These are phyloP conservation scores for Gorgonomyces haynaldii DNA, from an alignment of 192 early-diverging fungal genomes.

Conservation along the genomic window DNA sequence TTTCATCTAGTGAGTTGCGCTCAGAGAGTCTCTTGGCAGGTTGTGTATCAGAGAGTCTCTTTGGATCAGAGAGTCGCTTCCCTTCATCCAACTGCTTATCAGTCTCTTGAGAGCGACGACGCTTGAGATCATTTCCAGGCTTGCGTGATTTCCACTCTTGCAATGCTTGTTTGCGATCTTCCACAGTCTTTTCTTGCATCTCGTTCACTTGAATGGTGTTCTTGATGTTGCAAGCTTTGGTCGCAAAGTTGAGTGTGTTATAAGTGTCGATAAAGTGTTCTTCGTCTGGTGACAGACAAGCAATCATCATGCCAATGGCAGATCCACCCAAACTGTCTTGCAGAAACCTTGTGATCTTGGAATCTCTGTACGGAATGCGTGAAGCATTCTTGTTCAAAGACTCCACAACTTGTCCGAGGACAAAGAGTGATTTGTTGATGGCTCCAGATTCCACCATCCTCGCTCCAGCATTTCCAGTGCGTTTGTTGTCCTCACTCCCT, in stretches of 20 bases:
- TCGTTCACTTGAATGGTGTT: slow-evolving; percentile 28
- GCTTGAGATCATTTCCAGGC: background rate
- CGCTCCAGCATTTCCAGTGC: slow-evolving; percentile 79
- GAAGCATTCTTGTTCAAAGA: slow-evolving; percentile 16
- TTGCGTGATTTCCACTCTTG: slow-evolving; percentile 5
- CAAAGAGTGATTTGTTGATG: slow-evolving; percentile 75
- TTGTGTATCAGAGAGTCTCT: background rate
- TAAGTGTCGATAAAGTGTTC: slow-evolving; percentile 37
- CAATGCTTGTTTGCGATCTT: slow-evolving; percentile 1
- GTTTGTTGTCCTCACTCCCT: slow-evolving; percentile 80
- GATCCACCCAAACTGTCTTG: slow-evolving; percentile 55
- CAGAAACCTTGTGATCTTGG: slow-evolving; percentile 56
- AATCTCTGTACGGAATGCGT: slow-evolving; percentile 38
- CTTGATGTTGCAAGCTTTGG: slow-evolving; percentile 48
- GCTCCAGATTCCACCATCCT: slow-evolving; percentile 67
- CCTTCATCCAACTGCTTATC: background rate
- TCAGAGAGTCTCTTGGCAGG: background rate
- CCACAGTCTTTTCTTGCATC: background rate
- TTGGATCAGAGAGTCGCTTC: background rate
- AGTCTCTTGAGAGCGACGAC: background rate
- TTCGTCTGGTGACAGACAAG: slow-evolving; percentile 48
- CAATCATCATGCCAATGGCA: slow-evolving; percentile 53
- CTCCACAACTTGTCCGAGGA: slow-evolving; percentile 69
- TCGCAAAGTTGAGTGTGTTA: slow-evolving; percentile 57
- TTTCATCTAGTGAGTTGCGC: background rate